Evolutionary conservation across 208 protist species (phyloP).

Genomic region (Novymonas esmeraldas): DNA sequence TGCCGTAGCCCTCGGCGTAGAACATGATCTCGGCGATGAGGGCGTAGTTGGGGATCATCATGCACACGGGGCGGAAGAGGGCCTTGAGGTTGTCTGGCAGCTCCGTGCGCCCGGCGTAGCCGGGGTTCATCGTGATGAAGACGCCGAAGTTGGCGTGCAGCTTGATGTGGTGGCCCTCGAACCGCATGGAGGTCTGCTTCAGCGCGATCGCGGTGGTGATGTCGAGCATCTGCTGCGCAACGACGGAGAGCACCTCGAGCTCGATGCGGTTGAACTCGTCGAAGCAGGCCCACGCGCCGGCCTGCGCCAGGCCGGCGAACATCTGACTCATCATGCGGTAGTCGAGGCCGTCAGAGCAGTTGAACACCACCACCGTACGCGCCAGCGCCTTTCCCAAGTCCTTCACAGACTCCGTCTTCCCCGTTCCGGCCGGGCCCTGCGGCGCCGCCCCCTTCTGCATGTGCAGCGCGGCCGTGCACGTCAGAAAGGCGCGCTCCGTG

Average conservation of each 20-base stretch:
- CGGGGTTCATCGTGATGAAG: constrained; percentile 98
- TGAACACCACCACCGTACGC: constrained; percentile 94
- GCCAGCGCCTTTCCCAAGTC: constrained; percentile 92
- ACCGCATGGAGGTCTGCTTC: constrained; percentile 75
- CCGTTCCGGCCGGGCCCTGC: constrained; percentile 95
- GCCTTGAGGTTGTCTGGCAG: constrained; percentile 98
- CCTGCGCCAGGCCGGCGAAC: constrained; percentile 95
- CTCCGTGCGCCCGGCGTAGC: constrained; percentile 96
- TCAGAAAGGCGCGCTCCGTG: constrained; percentile 95
- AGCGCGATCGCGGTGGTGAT: constrained; percentile 92
- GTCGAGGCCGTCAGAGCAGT: constrained; percentile 96
- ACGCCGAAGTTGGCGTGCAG: constrained; percentile 94
- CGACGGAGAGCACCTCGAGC: constrained; percentile 97
- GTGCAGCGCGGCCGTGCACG: constrained; percentile 91
- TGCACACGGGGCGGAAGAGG: constrained; percentile 96
- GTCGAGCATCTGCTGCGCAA: constrained; percentile 96
- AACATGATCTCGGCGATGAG: constrained; percentile 98
- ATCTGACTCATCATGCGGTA: constrained; percentile 96
- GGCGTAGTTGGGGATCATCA: constrained; percentile 97
- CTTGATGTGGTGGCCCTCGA: constrained; percentile 93
- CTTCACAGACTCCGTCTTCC: constrained; percentile 98
- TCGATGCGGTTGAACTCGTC: constrained; percentile 99
- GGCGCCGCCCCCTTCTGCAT: constrained; percentile 93
- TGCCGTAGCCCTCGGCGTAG: constrained; percentile 96
- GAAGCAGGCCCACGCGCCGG: constrained; percentile 98